Evolutionary conservation across 805 yeast species (phyloP).

Genomic region (Barnettozyma populi): DNA sequence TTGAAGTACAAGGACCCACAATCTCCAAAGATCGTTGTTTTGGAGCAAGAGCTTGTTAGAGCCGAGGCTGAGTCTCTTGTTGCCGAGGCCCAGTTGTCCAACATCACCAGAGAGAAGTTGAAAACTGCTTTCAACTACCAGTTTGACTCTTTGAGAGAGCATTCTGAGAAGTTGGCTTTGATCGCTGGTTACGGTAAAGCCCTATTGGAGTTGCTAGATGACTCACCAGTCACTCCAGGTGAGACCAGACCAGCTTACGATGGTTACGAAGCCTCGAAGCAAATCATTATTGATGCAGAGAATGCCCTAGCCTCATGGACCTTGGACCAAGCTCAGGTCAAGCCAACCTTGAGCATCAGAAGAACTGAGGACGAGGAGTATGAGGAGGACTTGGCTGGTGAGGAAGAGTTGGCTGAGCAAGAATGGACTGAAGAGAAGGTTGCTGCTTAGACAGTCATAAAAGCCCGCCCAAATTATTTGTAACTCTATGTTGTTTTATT

Average conservation of each 20-base stretch:
- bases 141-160: conserved; percentile 92
- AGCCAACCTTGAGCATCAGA: conserved; percentile 64
- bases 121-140: conserved; percentile 97
- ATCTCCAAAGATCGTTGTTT: conserved; percentile 89
- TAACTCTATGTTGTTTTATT: background rate
- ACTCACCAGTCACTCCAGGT: conserved; percentile 97
- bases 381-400: conserved; percentile 36
- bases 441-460: background rate
- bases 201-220: conserved; percentile 89
- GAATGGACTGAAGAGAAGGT: conserved; percentile 11
- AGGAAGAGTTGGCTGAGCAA: conserved; percentile 30
- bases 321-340: conserved; percentile 88
- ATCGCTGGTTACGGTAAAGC: conserved; percentile 99
- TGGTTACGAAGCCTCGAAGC: conserved; percentile 97
- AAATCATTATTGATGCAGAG: conserved; percentile 95
- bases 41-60: conserved; percentile 97
- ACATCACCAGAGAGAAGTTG: conserved; percentile 95
- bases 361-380: conserved; percentile 58
- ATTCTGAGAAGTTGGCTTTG: conserved; percentile 91
- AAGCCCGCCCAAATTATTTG: background rate
- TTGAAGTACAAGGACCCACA: conserved; percentile 98
- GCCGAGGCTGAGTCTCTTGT: conserved; percentile 99
- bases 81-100: conserved; percentile 97
- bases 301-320: conserved; percentile 96
- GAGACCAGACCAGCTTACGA: conserved; percentile 98